A percentile compares a stretch with the other conserved stretches of the same genome.
These are phyloP conservation scores for Chytriomyces confervae DNA, from an alignment of 192 early-diverging fungal species.

Conservation along the genomic window DNA sequence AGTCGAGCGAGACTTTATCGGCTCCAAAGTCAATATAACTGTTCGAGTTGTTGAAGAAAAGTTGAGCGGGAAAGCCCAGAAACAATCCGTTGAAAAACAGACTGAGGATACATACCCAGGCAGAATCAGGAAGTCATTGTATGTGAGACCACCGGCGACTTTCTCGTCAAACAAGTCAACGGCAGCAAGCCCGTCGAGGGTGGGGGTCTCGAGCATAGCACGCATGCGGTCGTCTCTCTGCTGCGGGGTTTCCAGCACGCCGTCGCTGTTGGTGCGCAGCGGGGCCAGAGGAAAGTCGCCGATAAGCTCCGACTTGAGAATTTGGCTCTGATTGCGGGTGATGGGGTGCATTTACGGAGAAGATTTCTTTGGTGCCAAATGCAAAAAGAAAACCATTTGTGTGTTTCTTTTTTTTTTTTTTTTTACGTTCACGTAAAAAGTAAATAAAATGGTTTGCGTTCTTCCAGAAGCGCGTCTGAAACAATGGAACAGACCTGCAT, in stretches of 20 bases:
- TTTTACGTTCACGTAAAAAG: too few relatives aligned
- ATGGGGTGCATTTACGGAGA: not conserved
- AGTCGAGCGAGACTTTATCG: conserved; percentile 76
- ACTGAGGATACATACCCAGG: conserved; percentile 63
- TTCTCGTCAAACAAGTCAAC: conserved; percentile 83
- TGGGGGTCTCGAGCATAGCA: conserved; percentile 26
- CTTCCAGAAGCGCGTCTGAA: not conserved
- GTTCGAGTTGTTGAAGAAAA: too few relatives aligned
- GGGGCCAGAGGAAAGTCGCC: conserved; percentile 29
- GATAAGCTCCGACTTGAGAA: not conserved
- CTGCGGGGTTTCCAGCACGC: conserved; percentile 20
- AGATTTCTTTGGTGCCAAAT: too few relatives aligned
- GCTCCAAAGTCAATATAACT: conserved; percentile 90
- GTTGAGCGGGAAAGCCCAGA: too few relatives aligned
- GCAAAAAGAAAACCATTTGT: too few relatives aligned
- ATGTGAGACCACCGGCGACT: conserved; percentile 78
- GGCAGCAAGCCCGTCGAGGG: conserved; percentile 81
- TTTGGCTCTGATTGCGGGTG: not conserved
- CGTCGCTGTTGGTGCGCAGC: not conserved
- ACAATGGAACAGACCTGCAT: not conserved
- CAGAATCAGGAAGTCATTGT: conserved; percentile 98
- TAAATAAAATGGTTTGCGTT: too few relatives aligned
- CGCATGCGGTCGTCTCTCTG: conserved; percentile 37
- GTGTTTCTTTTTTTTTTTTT: too few relatives aligned
- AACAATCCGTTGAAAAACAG: too few relatives aligned